Conservation (phyloP, 192 early-diverging fungal species). For the Coemansia sp. region DNA sequence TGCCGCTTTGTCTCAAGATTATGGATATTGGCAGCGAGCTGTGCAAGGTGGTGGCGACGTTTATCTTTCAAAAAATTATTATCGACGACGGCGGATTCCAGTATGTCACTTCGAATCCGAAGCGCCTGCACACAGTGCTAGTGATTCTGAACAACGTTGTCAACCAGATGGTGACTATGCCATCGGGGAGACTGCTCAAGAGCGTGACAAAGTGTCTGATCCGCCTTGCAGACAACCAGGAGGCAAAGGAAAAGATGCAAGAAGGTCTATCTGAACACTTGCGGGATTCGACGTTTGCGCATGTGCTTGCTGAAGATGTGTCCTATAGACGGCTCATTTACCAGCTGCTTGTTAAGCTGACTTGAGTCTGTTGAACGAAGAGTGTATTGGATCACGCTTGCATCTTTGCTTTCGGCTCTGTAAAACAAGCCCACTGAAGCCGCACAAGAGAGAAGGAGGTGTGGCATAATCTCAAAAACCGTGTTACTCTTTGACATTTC, state of each 20-base stretch:
- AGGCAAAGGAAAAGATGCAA: constrained; percentile 87
- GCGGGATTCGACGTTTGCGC: constrained; percentile 82
- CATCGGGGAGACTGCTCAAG: constrained; percentile 85
- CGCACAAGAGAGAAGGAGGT: background rate
- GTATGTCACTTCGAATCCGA: constrained; percentile 52
- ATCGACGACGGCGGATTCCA: constrained; percentile 88
- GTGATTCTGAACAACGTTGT: constrained; percentile 94
- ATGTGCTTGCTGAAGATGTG: constrained; percentile 84
- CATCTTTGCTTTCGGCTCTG: background rate
- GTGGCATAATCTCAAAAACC: background rate
- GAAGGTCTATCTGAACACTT: constrained; percentile 88
- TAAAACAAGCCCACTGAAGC: constrained; percentile 13
- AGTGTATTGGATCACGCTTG: background rate
- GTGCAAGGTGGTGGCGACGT: constrained; percentile 98
- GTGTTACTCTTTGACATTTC: background rate
- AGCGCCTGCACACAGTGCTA: constrained; percentile 91
- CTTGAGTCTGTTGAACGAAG: constrained; percentile 10
- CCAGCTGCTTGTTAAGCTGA: constrained; percentile 57
- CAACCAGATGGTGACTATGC: constrained; percentile 80
- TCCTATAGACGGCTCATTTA: constrained; percentile 83
- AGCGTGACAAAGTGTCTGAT: constrained; percentile 93
- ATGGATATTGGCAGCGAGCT: constrained; percentile 98
- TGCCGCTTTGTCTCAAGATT: constrained; percentile 96
- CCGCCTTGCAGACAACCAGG: constrained; percentile 88
- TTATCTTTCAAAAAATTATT: constrained; percentile 97